A percentile compares a stretch with the other conserved stretches of the same genome.
phyloP scores from a whole-genome alignment of 2,329 filamentous ascomycete species.

The Aspergillus caelatus region DNA sequence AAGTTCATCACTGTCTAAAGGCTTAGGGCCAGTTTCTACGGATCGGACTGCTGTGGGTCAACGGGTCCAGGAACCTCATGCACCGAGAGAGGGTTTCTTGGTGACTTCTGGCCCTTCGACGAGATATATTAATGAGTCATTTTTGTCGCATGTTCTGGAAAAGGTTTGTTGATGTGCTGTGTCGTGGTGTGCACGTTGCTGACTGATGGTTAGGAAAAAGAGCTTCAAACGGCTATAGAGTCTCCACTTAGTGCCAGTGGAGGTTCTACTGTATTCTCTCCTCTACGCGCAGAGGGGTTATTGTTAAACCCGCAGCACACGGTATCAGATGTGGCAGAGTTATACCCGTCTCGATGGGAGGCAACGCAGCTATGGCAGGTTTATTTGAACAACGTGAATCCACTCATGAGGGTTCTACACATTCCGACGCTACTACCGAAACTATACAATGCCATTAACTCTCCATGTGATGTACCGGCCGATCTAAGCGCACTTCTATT shows the following conservation, averaged over 20 bases:
- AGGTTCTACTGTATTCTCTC: conserved; percentile 10
- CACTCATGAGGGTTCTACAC: conserved; percentile 33
- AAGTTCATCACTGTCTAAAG: not conserved
- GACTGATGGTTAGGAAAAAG: conserved; percentile 12
- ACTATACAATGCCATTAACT: conserved; percentile 33
- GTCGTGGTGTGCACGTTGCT: not conserved
- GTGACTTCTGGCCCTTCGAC: conserved; percentile 22
- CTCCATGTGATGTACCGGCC: conserved; percentile 18
- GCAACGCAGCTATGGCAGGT: conserved; percentile 33
- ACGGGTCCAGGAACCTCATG: not conserved
- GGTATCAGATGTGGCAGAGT: conserved; percentile 14
- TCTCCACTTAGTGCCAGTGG: conserved; percentile 13
- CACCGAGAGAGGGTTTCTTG: conserved; percentile 20
- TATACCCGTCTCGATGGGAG: conserved; percentile 27
- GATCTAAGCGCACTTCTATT: conserved; percentile 31
- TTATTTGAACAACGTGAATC: conserved; percentile 31
- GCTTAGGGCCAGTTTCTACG: not conserved
- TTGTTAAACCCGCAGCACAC: conserved; percentile 22
- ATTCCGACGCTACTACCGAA: conserved; percentile 29
- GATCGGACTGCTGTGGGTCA: not conserved
- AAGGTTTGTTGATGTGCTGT: conserved; percentile 13
- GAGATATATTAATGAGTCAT: conserved; percentile 33
- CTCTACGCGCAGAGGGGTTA: conserved; percentile 26
- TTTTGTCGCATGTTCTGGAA: conserved; percentile 30
- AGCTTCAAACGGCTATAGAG: conserved; percentile 27